Base-by-base conservation (phyloP, 1,284 basidiomycete species). In the Chondrostereum purpureum region DNA sequence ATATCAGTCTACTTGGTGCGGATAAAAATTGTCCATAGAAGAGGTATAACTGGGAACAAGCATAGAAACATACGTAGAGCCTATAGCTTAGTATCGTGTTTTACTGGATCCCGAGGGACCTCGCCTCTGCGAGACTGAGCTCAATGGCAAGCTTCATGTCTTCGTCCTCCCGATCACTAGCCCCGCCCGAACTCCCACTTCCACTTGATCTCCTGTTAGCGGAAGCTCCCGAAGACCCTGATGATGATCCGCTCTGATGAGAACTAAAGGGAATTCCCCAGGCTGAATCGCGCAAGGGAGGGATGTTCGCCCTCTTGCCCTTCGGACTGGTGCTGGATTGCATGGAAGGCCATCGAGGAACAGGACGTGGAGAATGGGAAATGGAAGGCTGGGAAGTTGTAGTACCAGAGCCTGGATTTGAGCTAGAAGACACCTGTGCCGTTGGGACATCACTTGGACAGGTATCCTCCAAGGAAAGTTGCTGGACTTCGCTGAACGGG, bases 121-220 rank as follows among this genome's bases (percentile, higher is more conserved):
- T 64, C 10, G 75, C 75, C 51, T 81, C 79, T 2, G 69, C 73
- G 24, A 80, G 64, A 54, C 78, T 81, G 55, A 81, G 52, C 55
- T 75, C 74, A 6, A 81, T 64, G 12, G 71, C 79, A 48, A 75
- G 64, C 39, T 58, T 65, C 56, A 81, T 53, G 52, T 80, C 77
- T 10, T 69, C 73, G 45, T 80, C 76, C 53, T 73, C 66, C 8
- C 27, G 8, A n/a, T n/a, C 27, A n/a, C 27, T 31, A n/a, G 27
- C 8, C 8, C 27, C 27, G n/a, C 27, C 27, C 8, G 8, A 8
- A n/a, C 27, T 31, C 27, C 27, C 27, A 31, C 27, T 31, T n/a
- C n/a, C n/a, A 8, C 27, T 8, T n/a, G 27, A 31, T n/a, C n/a
- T n/a, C n/a, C n/a, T 31, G 8, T 8, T 8, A 8, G 27, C 8